Base-by-base conservation (phyloP, 2,329 filamentous ascomycete genomes). In the Colletotrichum sp. region DNA sequence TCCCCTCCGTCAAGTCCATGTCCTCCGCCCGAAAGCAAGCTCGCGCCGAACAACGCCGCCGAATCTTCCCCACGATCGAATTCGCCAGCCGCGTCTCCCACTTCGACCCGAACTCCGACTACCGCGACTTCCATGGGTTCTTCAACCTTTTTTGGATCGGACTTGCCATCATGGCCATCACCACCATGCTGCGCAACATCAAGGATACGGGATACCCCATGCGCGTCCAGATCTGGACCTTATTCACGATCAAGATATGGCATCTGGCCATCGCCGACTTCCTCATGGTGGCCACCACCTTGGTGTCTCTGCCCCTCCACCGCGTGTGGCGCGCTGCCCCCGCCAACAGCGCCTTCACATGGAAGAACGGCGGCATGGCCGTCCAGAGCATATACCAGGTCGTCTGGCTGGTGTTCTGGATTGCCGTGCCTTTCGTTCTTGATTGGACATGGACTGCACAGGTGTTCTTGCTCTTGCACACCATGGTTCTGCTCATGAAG, bases 91-190 rank as follows among this genome's bases (percentile, higher is more conserved):
- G 97, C 73, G 93, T 99, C 26, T 99, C 96, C 21, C 96, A 99
- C 86, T 98, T 99, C 83, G 97, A 99, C 82, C 96, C 96, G 0
- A 90, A 92, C 66, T 98, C 95, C 85, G 96, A 98, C 81, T 96
- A 99, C 84, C 93, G 93, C 81, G 96, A 99, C 85, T 99, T 99
- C 84, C 93, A 95, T 80, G 97, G 97, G 82, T 99, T 99, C 90
- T 99, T 98, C 87, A 95, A 97, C 70, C 91, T 99, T 49, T 99
- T 99, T 87, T 99, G 97, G 97, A 96, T 99, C 79, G 95, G 95
- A 12, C 89, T 99, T 76, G 95, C 95, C 79, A 98, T 99, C 84
- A 98, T 99, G 96, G 95, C 96, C 81, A 93, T 98, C 78, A 99
- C 96, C 4, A 95, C 95, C n/a, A 95, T 96, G 89, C 86, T 98